These are phyloP conservation scores for Seiridium cupressi DNA, from an alignment of 2,329 filamentous ascomycete genomes.

Conservation along the genomic window DNA sequence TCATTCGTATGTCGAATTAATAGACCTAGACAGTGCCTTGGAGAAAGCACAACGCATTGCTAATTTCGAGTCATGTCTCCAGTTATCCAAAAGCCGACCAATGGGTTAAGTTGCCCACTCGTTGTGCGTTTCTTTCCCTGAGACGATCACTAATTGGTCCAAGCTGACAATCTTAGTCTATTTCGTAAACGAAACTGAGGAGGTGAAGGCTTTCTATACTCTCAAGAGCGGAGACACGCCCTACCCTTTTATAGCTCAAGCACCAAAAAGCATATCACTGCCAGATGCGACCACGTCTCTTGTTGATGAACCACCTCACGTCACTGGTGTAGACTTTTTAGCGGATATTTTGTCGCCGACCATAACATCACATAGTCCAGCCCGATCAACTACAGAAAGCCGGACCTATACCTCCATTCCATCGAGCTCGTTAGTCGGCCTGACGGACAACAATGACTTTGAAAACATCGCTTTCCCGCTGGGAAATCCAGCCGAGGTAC, in stretches of 20 bases:
- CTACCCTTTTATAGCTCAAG: background rate
- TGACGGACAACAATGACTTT: background rate
- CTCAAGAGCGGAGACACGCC: background rate
- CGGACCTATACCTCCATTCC: background rate
- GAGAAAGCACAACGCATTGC: too few species aligned
- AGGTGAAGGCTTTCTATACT: conserved; percentile 2
- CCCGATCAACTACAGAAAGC: background rate
- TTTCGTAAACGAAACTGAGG: conserved; percentile 4
- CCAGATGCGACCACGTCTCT: background rate
- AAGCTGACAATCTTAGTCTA: background rate
- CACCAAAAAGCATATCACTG: background rate
- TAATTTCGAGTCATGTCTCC: background rate
- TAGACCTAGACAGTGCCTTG: background rate
- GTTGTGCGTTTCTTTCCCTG: background rate
- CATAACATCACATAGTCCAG: background rate
- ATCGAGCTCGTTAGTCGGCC: background rate
- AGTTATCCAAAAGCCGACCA: background rate
- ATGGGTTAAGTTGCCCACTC: background rate
- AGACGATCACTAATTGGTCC: background rate
- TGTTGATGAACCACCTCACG: background rate
- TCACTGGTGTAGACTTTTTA: background rate
- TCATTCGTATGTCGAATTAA: background rate
- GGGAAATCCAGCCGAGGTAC: background rate
- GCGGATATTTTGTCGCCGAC: background rate
- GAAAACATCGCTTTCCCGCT: background rate